Evolutionary conservation across 495 filamentous ascomycete species (phyloP).

Genomic region (Aspergillus ostianus): DNA sequence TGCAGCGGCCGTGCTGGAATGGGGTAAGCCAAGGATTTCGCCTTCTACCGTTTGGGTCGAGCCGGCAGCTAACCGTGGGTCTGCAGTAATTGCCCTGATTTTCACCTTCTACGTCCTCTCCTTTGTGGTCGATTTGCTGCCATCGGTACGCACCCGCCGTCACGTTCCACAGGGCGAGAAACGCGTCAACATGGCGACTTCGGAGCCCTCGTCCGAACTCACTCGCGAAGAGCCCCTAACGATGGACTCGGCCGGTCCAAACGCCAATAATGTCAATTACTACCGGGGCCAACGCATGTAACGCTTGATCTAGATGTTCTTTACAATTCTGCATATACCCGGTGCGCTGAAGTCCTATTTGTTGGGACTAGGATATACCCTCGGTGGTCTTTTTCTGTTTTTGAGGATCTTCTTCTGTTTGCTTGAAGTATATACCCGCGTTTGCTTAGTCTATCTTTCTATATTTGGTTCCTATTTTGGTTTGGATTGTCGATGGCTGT

Average conservation of each 20-base stretch:
- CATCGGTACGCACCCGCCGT: constrained; percentile 66
- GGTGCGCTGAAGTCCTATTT: not conserved
- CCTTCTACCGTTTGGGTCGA: not conserved
- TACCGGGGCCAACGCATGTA: constrained; percentile 32
- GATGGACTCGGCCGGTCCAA: constrained; percentile 37
- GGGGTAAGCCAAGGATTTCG: constrained; percentile 42
- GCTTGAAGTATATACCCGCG: not conserved
- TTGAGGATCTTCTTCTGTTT: not conserved
- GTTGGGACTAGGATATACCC: not conserved
- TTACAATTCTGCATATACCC: not conserved
- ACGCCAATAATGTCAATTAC: constrained; percentile 24
- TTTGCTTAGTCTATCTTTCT: not conserved
- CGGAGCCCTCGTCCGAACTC: constrained; percentile 13
- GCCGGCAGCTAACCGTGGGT: constrained; percentile 4
- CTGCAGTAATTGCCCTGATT: constrained; percentile 74
- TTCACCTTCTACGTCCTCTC: constrained; percentile 89
- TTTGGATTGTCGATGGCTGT: not conserved
- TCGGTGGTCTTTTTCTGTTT: not conserved
- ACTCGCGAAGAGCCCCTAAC: constrained; percentile 41
- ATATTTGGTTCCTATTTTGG: not conserved
- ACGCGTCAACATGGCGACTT: constrained; percentile 20
- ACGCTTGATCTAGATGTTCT: not conserved
- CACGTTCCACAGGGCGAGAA: constrained; percentile 49
- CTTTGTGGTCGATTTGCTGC: constrained; percentile 84
- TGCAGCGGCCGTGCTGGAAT: constrained; percentile 64